Base-by-base conservation (phyloP, 495 filamentous ascomycete genomes). In the Annulohypoxylon maeteangense region DNA sequence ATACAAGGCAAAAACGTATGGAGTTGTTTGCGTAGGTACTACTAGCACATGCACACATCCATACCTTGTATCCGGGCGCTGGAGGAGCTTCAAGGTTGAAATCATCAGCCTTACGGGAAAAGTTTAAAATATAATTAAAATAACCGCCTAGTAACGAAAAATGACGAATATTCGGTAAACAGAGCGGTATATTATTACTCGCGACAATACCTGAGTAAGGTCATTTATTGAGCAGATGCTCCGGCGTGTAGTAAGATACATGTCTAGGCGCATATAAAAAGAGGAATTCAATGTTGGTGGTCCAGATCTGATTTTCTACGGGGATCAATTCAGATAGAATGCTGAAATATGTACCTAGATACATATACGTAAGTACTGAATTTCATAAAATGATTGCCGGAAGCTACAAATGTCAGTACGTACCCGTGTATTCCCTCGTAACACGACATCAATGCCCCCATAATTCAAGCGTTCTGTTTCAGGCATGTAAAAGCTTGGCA, bases 91-190 rank as follows among this genome's bases (percentile, higher is more conserved):
- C 18, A 23, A 10, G 20, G 3, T 10, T 23, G 18, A 48, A 3
- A 44, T 20, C 14, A 40, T 40, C 36, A 51, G 47, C 47, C 47
- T 29, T 51, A 29, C 14, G 5, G 25, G 22, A 51, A 6, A 29
- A 27, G 23, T 29, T 51, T 29, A 27, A 16, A 51, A 27, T 8
- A 25, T 8, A 25, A 14, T 12, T 4, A 40, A 16, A 47, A 40
- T 4, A 40, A 12, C 36, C 4, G 4, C 36, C 62, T 64, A 64
- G 20, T 20, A 47, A 72, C 38, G 70, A 60, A 61, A 50, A 56
- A 68, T 72, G 70, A 72, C 70, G 70, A 72, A 72, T 23, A 14
- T 6, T 6, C 2, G 29, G n/a, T 22, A 44, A 68, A 65, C 69
- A 67, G 69, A 67, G 69, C 54, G 55, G 7, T 25, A 40, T 51